These are phyloP conservation scores for Vigna hirtella DNA, from an alignment of 306 rosid species.

Conservation along the genomic window DNA sequence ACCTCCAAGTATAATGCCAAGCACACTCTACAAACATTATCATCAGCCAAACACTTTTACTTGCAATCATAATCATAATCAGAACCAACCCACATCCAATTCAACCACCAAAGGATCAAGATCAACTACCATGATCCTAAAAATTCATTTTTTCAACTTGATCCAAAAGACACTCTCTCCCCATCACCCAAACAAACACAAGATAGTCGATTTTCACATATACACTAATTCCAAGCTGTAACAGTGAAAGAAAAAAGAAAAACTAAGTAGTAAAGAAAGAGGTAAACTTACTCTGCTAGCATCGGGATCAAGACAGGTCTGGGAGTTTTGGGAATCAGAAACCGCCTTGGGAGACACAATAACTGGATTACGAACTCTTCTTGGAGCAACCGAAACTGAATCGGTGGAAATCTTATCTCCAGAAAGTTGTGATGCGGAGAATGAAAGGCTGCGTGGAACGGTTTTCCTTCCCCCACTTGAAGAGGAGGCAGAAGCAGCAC, in stretches of 20 bases:
- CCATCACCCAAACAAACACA: not conserved
- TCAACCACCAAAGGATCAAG: slow-evolving; percentile 6
- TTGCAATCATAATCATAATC: not conserved
- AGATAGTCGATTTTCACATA: not conserved
- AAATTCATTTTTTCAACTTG: not conserved
- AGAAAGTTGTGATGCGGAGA: slow-evolving; percentile 52
- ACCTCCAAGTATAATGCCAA: slow-evolving; percentile 94
- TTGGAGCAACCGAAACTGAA: slow-evolving; percentile 22
- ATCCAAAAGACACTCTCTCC: not conserved
- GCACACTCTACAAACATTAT: slow-evolving; percentile 72
- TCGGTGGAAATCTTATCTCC: slow-evolving; percentile 48
- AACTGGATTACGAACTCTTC: slow-evolving; percentile 41
- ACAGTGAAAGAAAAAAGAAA: not conserved
- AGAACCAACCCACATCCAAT: slow-evolving; percentile 13
- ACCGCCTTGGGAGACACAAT: slow-evolving; percentile 86
- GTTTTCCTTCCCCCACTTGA: slow-evolving; percentile 39
- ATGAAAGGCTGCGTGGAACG: slow-evolving; percentile 44
- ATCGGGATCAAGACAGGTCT: slow-evolving; percentile 97
- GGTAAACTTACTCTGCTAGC: slow-evolving; percentile 81
- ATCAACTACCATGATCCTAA: slow-evolving; percentile 1
- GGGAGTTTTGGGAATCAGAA: slow-evolving; percentile 91
- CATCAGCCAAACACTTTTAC: slow-evolving; percentile 8
- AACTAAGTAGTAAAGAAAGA: not conserved
- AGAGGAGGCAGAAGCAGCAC: slow-evolving; percentile 36
- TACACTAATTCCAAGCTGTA: not conserved